Base-by-base conservation (phyloP, 768 basidiomycete species). In the Podaxis carcinomalis region DNA sequence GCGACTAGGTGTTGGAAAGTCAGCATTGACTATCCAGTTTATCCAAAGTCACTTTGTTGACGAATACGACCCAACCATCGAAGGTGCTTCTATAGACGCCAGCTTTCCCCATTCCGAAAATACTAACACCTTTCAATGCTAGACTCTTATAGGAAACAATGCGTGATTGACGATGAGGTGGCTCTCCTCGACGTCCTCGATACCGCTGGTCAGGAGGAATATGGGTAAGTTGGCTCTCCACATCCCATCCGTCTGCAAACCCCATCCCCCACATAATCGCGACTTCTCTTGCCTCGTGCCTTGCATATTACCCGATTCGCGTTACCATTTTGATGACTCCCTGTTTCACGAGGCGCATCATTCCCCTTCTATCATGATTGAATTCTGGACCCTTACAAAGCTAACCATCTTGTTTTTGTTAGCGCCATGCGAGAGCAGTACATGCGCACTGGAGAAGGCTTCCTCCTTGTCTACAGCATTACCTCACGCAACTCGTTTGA, bases 391-490 rank as follows among this genome's bases (percentile, higher is more conserved):
- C 51, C 40, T 36, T 56, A 28, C 21, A 57, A 40, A 39, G 57
- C 62, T 66, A 42, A 62, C 53, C 4, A 39, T 58, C n/a, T 21
- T 28, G 21, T 36, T 14, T 36, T 14, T 64, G 19, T 27, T 62
- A 95, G 93, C 61, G 96, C 96, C 23, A 98, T 98, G 96, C 89
- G 96, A 51, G 96, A 98, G 71, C 96, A 98, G 70, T 98, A 98
- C 78, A 98, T 98, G 95, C 87, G 95, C 56, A 94, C 95, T 27
- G 96, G 96, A 63, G 95, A 98, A 75, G 96, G 95, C 10, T 98
- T 98, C 81, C 84, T 98, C 46, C 87, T 98, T 64, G 95, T 98
- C 61, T 98, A 98, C 75, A 94, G 93, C 55, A 98, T 97, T 76
- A 97, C 96, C n/a, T 95, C 94, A 32, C 88, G 95, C 66, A 90